These are phyloP conservation scores for Euclidium syriacum DNA, from an alignment of 345 rosid genomes.

Conservation along the genomic window DNA sequence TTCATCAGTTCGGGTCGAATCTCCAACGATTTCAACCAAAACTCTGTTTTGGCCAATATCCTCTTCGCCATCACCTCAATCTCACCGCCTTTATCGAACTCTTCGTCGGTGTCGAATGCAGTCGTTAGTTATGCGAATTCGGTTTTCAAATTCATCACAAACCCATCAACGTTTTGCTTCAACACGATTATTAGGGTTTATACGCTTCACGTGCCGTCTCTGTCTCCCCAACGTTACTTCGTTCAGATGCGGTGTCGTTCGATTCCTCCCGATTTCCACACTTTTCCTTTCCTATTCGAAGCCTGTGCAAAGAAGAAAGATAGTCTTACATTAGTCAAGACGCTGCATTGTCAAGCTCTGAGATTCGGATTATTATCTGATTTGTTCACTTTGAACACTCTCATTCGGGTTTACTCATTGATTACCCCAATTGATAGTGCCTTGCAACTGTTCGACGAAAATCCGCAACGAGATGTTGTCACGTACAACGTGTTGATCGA, in stretches of 20 bases:
- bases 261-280: constrained; percentile 52
- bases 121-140: constrained; percentile 38
- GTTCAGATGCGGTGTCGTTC: constrained; percentile 48
- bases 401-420: constrained; percentile 33
- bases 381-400: constrained; percentile 47
- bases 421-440: constrained; percentile 28
- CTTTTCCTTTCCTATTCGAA: constrained; percentile 62
- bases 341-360: constrained; percentile 50
- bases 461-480: constrained; percentile 47
- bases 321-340: constrained; percentile 20
- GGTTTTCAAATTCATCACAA: constrained; percentile 35
- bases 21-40: not conserved
- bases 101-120: not conserved
- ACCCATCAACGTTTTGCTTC: constrained; percentile 56
- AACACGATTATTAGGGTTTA: constrained; percentile 48
- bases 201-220: constrained; percentile 46
- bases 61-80: constrained; percentile 41
- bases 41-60: constrained; percentile 30
- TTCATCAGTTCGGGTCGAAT: constrained; percentile 22
- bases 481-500: constrained; percentile 59
- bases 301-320: constrained; percentile 42
- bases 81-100: not conserved
- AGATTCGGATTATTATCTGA: constrained; percentile 50
- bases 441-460: constrained; percentile 43
- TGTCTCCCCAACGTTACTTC: constrained; percentile 48